Base-by-base conservation (phyloP, 352 stramenopile species). In the Phytophthora vignae region DNA sequence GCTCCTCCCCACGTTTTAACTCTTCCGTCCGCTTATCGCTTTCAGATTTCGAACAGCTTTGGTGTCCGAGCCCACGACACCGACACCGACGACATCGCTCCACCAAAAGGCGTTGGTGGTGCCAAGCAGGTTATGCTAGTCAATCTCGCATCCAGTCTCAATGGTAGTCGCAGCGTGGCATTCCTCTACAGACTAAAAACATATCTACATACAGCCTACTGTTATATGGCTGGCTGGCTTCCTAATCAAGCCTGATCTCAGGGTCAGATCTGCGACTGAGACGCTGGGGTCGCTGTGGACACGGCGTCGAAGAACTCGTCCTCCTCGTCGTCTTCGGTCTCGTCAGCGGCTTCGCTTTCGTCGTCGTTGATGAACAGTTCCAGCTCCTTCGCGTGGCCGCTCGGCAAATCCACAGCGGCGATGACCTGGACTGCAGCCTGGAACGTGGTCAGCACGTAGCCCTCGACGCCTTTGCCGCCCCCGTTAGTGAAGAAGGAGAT, bases 401-500 rank as follows among this genome's bases (percentile, higher is more conserved):
- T 74, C 6, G 77, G 81, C 36, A 91, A 61, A 59, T 94, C 87
- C 29, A 94, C 83, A 17, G 85, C 83, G 14, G 73, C 85, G 15
- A 94, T 83, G 12, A 92, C 85, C 36, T 92, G 87, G 19, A 94
- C 76, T 17, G 82, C 82, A 14, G 83, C 87, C 59, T 94, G 82
- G 58, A 94, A 90, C 22, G 83, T 93, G 12, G 85, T 94, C 46
- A 94, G 53, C 44, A 91, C 87, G 56, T 94, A 94, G 1, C 85
- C 85, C 72, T 94, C 87, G 21, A 92, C 85, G 31, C 87, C 87
- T 69, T 91, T 88, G 27, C 87, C 87, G 25, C 87, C 87, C 31
- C 85, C 87, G 33, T 90, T 82, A 27, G 85, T 94, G 56, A 94
- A 90, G 49, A 90, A 93, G 15, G 85, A 88, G 60, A 91, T 87